A percentile compares a stretch with the other conserved stretches of the same genome.
phyloP scores from a whole-genome alignment of 2,329 filamentous ascomycete species.

The Ophiocordyceps australis region DNA sequence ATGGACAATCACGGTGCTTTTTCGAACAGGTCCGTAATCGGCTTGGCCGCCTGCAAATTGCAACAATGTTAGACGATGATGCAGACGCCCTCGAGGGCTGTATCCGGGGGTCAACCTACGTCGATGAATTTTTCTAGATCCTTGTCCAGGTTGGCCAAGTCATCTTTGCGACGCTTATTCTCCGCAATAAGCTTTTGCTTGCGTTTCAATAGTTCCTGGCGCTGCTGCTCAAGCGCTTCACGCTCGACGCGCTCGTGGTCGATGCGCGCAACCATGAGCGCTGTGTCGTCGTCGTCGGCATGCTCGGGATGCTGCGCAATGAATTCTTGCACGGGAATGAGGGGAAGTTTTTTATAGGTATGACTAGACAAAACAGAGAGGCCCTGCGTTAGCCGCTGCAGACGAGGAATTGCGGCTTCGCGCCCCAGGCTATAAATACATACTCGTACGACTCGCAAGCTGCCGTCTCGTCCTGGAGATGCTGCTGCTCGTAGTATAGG shows the following conservation, averaged over 20 bases:
- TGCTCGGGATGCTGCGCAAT: conserved; percentile 59
- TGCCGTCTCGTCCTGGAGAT: conserved; percentile 74
- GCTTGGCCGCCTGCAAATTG: conserved; percentile 63
- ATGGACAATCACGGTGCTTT: conserved; percentile 48
- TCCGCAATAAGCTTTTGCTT: conserved; percentile 45
- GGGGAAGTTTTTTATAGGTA: conserved; percentile 69
- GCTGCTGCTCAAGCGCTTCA: conserved; percentile 67
- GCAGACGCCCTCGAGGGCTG: too few species aligned
- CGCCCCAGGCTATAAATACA: conserved; percentile 13
- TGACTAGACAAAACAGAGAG: conserved; percentile 38
- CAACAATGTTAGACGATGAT: too few species aligned
- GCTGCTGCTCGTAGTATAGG: conserved; percentile 86
- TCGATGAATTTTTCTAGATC: conserved; percentile 91
- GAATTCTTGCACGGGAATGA: conserved; percentile 74
- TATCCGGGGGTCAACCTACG: conserved; percentile 25
- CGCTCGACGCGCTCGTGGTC: conserved; percentile 78
- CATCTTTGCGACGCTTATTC: conserved; percentile 88
- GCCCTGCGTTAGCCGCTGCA: not conserved
- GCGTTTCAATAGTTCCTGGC: conserved; percentile 54
- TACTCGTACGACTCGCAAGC: conserved; percentile 88
- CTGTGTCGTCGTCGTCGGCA: conserved; percentile 52
- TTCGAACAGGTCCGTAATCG: conserved; percentile 72
- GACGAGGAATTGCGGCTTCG: not conserved
- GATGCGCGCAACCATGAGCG: conserved; percentile 78
- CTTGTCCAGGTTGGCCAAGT: conserved; percentile 76